Conservation (phyloP, 495 filamentous ascomycete species). For the Penicillium taxi region DNA sequence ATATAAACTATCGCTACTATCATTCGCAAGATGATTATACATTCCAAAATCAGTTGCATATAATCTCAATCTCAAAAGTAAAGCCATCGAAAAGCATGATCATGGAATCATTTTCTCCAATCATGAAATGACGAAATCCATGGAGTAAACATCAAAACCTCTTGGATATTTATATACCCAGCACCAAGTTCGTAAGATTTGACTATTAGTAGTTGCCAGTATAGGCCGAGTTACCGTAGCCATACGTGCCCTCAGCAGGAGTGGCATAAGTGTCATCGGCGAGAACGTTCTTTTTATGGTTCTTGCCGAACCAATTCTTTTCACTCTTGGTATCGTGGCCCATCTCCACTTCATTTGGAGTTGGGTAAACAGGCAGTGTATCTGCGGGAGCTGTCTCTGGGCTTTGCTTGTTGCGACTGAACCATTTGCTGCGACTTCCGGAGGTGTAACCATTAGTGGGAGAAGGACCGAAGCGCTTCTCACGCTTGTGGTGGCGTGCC, state of each 20-base stretch:
- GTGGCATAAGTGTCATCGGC: conserved; percentile 2
- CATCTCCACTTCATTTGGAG: conserved; percentile 32
- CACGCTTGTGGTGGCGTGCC: conserved; percentile 62
- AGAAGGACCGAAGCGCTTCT: conserved; percentile 71
- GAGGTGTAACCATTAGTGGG: conserved; percentile 72
- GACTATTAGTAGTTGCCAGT: conserved; percentile 33
- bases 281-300: conserved; percentile 21
- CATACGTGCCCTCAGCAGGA: conserved; percentile 13
- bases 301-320: conserved; percentile 21
- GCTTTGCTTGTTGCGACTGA: conserved; percentile 40
- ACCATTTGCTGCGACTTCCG: conserved; percentile 48
- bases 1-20: too few relatives aligned
- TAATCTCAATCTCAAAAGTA: too few relatives aligned
- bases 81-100: too few relatives aligned
- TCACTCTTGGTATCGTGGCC: conserved; percentile 15
- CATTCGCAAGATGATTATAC: too few relatives aligned
- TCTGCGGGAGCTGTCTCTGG: conserved; percentile 26
- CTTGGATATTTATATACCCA: too few relatives aligned
- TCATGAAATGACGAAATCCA: too few relatives aligned
- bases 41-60: too few relatives aligned
- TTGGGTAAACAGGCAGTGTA: conserved; percentile 30
- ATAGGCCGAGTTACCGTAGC: conserved; percentile 35
- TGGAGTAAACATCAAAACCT: too few relatives aligned
- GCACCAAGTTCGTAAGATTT: too few relatives aligned
- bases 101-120: too few relatives aligned